Conservation (phyloP, 108 stramenopile genomes). For the Stephanodiscus triporus region DNA sequence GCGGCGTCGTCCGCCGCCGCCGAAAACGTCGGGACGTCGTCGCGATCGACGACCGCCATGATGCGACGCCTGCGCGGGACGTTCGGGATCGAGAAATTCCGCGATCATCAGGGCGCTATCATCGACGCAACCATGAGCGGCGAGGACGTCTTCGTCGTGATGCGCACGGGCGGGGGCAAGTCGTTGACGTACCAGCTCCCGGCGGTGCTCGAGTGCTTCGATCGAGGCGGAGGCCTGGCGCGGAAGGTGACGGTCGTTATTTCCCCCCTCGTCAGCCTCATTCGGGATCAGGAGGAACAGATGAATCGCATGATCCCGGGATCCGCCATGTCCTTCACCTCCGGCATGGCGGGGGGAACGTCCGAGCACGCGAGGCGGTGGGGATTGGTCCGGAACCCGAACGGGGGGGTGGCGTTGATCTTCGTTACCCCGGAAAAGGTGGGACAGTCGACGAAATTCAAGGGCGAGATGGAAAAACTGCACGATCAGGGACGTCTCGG, state of each 20-base stretch:
- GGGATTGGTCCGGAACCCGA: constrained; percentile 63
- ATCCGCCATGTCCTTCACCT: constrained; percentile 68
- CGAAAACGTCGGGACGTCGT: too few species aligned
- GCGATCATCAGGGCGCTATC: constrained; percentile 85
- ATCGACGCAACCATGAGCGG: constrained; percentile 81
- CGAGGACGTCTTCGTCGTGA: constrained; percentile 90
- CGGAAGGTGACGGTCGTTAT: constrained; percentile 82
- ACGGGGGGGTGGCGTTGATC: constrained; percentile 72
- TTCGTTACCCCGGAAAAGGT: constrained; percentile 97
- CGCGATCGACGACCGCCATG: constrained; percentile 9
- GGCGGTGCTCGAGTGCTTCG: constrained; percentile 57
- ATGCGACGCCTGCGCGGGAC: constrained; percentile 53
- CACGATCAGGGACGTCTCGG: constrained; percentile 67
- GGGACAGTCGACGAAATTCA: constrained; percentile 51
- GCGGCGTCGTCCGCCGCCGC: background rate
- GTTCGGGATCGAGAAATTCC: constrained; percentile 75
- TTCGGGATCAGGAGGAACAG: constrained; percentile 94
- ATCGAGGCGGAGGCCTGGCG: constrained; percentile 2
- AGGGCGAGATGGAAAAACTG: constrained; percentile 72
- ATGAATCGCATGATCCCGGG: constrained; percentile 70
- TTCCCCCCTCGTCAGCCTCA: constrained; percentile 91
- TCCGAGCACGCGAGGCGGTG: constrained; percentile 68
- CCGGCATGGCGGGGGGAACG: constrained; percentile 53
- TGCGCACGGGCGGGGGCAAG: constrained; percentile 96
- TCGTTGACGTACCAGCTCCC: constrained; percentile 91